These are phyloP conservation scores for Leccinum ochraceum DNA, from an alignment of 768 basidiomycete species.

Conservation along the genomic window DNA sequence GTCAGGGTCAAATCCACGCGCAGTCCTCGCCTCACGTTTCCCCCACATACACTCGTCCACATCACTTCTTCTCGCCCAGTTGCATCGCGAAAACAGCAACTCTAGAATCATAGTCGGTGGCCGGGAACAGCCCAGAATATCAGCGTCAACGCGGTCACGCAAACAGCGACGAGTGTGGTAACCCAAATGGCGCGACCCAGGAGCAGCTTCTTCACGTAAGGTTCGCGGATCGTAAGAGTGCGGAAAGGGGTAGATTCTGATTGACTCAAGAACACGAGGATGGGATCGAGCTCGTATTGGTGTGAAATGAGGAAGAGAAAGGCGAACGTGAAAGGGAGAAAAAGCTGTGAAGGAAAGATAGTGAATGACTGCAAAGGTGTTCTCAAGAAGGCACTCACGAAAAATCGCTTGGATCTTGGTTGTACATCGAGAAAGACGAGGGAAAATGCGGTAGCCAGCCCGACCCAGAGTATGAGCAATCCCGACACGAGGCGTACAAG, in stretches of 20 bases:
- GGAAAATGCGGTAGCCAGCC: constrained; percentile 85
- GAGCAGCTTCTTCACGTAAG: constrained; percentile 90
- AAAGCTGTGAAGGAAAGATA: constrained; percentile 58
- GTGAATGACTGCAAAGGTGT: constrained; percentile 1
- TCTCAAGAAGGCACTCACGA: constrained; percentile 62
- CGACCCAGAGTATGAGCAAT: constrained; percentile 90
- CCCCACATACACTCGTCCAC: constrained; percentile 10
- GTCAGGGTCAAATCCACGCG: constrained; percentile 18
- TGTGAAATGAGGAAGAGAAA: constrained; percentile 91
- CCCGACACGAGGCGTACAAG: constrained; percentile 85
- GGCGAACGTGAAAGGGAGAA: constrained; percentile 90
- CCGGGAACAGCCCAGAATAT: constrained; percentile 97
- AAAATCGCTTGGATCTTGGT: constrained; percentile 90
- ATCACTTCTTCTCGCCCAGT: constrained; percentile 6
- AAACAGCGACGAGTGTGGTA: constrained; percentile 69
- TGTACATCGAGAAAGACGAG: constrained; percentile 92
- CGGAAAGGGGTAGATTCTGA: constrained; percentile 98
- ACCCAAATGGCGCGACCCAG: constrained; percentile 93
- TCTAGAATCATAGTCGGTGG: constrained; percentile 63
- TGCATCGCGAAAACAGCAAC: constrained; percentile 8
- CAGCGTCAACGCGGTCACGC: constrained; percentile 80
- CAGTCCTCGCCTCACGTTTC: constrained; percentile 14
- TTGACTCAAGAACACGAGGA: constrained; percentile 90
- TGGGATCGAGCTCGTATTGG: constrained; percentile 95
- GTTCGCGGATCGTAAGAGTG: constrained; percentile 87